phyloP scores from a whole-genome alignment of 495 filamentous ascomycete genomes.

The Lepidopterella palustris region DNA sequence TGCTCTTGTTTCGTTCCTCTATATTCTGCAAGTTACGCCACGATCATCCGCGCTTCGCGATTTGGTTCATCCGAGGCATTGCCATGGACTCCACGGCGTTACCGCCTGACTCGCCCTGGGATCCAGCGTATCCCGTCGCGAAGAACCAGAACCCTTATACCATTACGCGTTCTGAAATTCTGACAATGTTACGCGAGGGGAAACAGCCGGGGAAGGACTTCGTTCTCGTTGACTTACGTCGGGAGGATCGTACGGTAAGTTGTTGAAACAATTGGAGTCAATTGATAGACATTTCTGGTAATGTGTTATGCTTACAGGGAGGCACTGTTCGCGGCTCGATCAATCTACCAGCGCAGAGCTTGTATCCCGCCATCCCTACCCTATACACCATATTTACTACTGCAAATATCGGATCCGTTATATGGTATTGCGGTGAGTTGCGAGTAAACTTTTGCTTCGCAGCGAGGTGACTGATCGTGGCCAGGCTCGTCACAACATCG shows the following conservation, averaged over 20 bases:
- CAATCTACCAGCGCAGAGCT: constrained; percentile 64
- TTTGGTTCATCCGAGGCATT: too few species aligned
- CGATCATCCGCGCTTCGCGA: too few species aligned
- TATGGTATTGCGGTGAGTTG: constrained; percentile 63
- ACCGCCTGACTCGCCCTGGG: constrained; percentile 5
- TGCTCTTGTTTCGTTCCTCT: too few species aligned
- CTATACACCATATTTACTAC: constrained; percentile 50
- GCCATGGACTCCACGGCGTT: too few species aligned
- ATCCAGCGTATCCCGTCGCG: constrained; percentile 4
- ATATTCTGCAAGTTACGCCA: too few species aligned
- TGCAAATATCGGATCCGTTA: constrained; percentile 46
- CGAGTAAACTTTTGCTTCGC: background rate
- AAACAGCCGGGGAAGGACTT: background rate
- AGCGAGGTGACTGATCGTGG: background rate
- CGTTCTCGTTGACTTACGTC: constrained; percentile 11
- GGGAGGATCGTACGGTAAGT: constrained; percentile 11
- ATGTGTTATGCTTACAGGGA: constrained; percentile 33
- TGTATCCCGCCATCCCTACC: constrained; percentile 52
- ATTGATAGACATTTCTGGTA: background rate
- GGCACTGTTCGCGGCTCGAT: constrained; percentile 62
- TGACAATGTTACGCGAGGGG: too few species aligned
- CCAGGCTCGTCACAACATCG: constrained; percentile 58
- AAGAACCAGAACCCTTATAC: background rate
- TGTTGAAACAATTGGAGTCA: background rate
- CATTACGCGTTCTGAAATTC: background rate